Percentiles rank a stretch among this genome's conserved stretches.
These are phyloP conservation scores for Arabidopsis thaliana DNA, from an alignment of 345 rosid species.

Conservation along the genomic window TAIR10.1 NC_003076.8:18250501-18251000, in stretches of 20 bases:
- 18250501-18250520: conserved; percentile 56
- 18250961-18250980: conserved; percentile 6
- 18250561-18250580: conserved; percentile 7
- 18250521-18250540: conserved; percentile 52
- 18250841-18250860: conserved; percentile 88
- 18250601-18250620: conserved; percentile 35
- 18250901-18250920: conserved; percentile 55
- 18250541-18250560: conserved; percentile 20
- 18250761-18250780: conserved; percentile 55
- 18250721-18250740: conserved; percentile 99
- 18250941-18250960: conserved; percentile 24
- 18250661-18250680: conserved; percentile 96
- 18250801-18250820: conserved; percentile 5
- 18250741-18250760: conserved; percentile 97
- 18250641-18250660: conserved; percentile 99
- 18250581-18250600: conserved; percentile 19
- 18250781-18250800: conserved; percentile 24
- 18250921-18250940: conserved; percentile 12
- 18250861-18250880: conserved; percentile 93
- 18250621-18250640: conserved; percentile 95
- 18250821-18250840: conserved; percentile 84
- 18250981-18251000: conserved; percentile 9
- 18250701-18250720: conserved; percentile 97
- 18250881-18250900: conserved; percentile 92
- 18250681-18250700: conserved; percentile 97